Base-by-base conservation (phyloP, 2,329 filamentous ascomycete genomes). In the Botryotinia calthae region DNA sequence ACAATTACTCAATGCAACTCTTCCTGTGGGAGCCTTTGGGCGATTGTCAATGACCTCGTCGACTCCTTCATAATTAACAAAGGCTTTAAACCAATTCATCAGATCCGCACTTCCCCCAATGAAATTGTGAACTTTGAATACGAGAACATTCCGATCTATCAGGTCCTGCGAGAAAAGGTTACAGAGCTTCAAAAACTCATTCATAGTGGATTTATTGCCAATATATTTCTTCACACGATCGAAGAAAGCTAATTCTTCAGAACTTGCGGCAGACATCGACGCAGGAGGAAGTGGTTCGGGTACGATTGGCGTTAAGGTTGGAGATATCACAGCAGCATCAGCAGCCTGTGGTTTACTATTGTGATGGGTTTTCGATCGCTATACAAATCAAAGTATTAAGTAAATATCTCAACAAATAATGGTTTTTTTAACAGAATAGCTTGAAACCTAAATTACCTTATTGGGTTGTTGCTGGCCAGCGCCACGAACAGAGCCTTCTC, bases 221-320 rank as follows among this genome's bases (percentile, higher is more conserved):
- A 99, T 93, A 79, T 92, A 95, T 83, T 99, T 99, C 87, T 98
- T 98, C 28, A 96, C 94, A 12, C 94, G 91, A 75, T 99, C 96
- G 78, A 99, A 99, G 83, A 98, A 98, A 2, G 90, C 90, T 70
- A 98, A 87, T 80, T 98, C 95, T 73, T 98, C 95, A 71, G 90
- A 88, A 37, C 88, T 92, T 1, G 94, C 92, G n/a, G 90, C 90
- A 14, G 90, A 86, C 1, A 90, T 89, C 0, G 90, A 88, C 0
- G 90, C 90, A 0, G 95, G 94, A 22, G 92, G 90, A 46, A 98
- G 88, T 2, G 96, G 95, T 80, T 95, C 93, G 1, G 96, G 96
- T 77, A 97, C 89, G 66, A 93, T 89, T 20, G 96, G 96, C 1
- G 95, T 94, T 64, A 99, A 84, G 0, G 94, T 97, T 0, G 96